Percentiles rank a stretch among this genome's conserved stretches.
phyloP scores from a whole-genome alignment of 192 early-diverging fungal species.

The Backusella macrospora region DNA sequence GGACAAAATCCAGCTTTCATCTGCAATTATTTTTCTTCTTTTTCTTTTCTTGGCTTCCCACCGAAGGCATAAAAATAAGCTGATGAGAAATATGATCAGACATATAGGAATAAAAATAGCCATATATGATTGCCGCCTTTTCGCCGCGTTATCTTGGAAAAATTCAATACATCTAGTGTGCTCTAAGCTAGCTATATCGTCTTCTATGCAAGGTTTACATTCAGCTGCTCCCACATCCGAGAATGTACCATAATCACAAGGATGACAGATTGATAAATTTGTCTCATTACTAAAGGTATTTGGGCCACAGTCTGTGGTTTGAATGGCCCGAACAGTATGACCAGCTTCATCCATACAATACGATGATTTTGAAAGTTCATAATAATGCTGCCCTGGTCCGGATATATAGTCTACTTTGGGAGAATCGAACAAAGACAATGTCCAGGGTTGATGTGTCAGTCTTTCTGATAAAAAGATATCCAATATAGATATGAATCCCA shows the following conservation, averaged over 20 bases:
- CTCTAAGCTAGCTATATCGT: neutral
- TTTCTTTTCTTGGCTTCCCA: neutral
- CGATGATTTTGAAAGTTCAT: neutral
- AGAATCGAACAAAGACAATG: neutral
- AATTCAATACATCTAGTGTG: neutral
- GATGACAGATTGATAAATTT: neutral
- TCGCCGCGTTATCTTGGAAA: neutral
- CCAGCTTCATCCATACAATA: constrained; percentile 11
- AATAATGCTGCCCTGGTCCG: constrained; percentile 13
- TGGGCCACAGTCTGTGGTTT: neutral
- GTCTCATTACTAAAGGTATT: neutral
- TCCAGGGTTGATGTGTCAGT: constrained; percentile 18
- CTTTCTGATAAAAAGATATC: neutral
- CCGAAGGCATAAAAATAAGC: neutral
- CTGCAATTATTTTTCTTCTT: neutral
- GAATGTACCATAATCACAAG: constrained; percentile 12
- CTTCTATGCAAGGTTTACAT: constrained; percentile 13
- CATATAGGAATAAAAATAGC: constrained; percentile 22
- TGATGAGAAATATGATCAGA: neutral
- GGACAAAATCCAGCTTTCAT: neutral
- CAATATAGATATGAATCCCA: constrained; percentile 24
- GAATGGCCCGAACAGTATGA: neutral
- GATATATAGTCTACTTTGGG: neutral
- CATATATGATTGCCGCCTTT: neutral
- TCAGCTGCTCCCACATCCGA: neutral